phyloP scores from a whole-genome alignment of 768 basidiomycete genomes.

The Pleurotus salmoneostramineus region DNA sequence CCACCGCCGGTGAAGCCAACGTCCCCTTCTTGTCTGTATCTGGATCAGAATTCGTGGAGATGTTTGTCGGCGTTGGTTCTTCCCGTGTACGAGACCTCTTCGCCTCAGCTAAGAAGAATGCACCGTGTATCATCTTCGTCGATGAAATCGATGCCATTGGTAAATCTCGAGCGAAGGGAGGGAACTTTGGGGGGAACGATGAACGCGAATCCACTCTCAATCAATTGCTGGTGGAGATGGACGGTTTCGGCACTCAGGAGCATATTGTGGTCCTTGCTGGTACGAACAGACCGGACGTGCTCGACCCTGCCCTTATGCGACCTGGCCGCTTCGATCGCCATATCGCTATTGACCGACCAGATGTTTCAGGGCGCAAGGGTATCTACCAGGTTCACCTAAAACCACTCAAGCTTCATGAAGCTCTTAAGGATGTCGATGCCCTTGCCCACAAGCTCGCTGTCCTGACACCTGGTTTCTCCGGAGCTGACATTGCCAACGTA shows the following conservation, averaged over 20 bases:
- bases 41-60: constrained; percentile 98
- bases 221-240: constrained; percentile 98
- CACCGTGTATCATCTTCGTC: constrained; percentile 97
- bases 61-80: constrained; percentile 99
- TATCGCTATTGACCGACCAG: constrained; percentile 92
- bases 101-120: constrained; percentile 95
- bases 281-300: constrained; percentile 95
- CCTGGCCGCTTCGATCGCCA: constrained; percentile 98
- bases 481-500: constrained; percentile 98
- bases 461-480: constrained; percentile 96
- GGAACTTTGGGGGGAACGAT: constrained; percentile 81
- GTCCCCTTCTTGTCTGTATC: constrained; percentile 99
- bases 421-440: constrained; percentile 41
- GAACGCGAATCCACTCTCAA: constrained; percentile 97
- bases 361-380: constrained; percentile 89
- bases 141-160: constrained; percentile 99
- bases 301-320: constrained; percentile 92
- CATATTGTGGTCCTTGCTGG: constrained; percentile 96
- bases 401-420: constrained; percentile 68
- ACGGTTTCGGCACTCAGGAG: constrained; percentile 96
- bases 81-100: constrained; percentile 97
- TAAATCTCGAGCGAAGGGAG: constrained; percentile 83
- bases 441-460: constrained; percentile 94
- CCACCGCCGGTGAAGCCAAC: constrained; percentile 95
- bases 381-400: constrained; percentile 92